phyloP scores from a whole-genome alignment of 495 filamentous ascomycete species.

The Talaromyces nanjingensis region DNA sequence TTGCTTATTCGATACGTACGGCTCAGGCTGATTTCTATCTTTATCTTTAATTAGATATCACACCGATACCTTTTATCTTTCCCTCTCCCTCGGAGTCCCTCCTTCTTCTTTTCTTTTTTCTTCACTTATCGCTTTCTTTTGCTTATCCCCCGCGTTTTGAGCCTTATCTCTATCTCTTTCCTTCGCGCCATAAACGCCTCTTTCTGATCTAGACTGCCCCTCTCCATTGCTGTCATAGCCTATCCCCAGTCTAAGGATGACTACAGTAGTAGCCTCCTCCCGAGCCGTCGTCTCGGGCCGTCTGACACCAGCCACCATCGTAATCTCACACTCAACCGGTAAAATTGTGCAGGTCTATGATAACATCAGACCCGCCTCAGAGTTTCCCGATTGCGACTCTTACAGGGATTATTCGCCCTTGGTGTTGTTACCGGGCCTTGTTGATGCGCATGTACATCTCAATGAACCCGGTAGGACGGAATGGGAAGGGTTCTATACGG shows the following conservation, averaged over 20 bases:
- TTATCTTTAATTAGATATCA: background rate
- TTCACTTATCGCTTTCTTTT: background rate
- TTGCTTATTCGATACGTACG: background rate
- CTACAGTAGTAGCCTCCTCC: constrained; percentile 67
- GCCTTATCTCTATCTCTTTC: background rate
- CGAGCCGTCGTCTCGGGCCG: constrained; percentile 63
- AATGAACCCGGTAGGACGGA: constrained; percentile 97
- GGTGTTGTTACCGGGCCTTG: constrained; percentile 82
- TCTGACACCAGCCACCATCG: constrained; percentile 71
- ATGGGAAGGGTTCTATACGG: constrained; percentile 97
- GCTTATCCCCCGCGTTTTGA: constrained; percentile 1
- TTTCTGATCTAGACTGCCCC: background rate
- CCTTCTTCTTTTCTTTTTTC: background rate
- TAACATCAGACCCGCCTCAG: constrained; percentile 59
- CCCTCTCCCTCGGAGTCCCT: too few species aligned
- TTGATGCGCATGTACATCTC: constrained; percentile 96
- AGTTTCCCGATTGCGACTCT: constrained; percentile 63
- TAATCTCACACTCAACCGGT: constrained; percentile 69
- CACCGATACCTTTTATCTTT: background rate
- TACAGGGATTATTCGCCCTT: constrained; percentile 85
- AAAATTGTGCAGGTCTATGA: constrained; percentile 77
- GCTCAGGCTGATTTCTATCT: background rate
- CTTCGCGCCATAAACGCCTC: background rate
- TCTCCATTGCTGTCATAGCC: background rate
- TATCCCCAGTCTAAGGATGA: background rate